Evolutionary conservation across 164 flowering plant species (phyloP), one percentile per base, ranked within the genome.

Genomic region (Cinnamomum micranthum): DNA sequence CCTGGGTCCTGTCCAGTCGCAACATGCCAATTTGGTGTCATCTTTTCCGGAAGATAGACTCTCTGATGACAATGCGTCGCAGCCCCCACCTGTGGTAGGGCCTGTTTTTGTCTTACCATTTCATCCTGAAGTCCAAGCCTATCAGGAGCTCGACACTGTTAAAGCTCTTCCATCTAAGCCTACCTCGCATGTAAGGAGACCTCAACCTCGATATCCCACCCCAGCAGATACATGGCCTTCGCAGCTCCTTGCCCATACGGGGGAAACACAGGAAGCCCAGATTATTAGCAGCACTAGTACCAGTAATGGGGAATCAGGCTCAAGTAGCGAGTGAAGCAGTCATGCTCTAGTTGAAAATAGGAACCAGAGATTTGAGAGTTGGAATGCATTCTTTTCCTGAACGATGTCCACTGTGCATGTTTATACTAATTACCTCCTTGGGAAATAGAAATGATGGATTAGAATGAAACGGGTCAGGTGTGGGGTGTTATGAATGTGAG

Each of bases 151-250:
- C 5, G 79, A 76, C 71, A 55, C 76, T 69, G 22, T 22, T 11
- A 58, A 75, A 64, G n/a, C 12, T 20, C 47, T 9, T 41, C 68
- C 77, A 31, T 41, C 77, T 2, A 73, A 67, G 35, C 76, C 77
- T 51, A 58, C 79, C 2, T 63, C 84, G 17, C 65, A 70, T 62
- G 88, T 88, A 76, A 85, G 81, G 70, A 87, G 82, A 77, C 92
- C 92, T 4, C 90, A 84, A 50, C 81, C 92, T 35, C 81, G 92
- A 19, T 88, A 88, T 71, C 90, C 88, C 31, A 83, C 89, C 12
- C 82, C 80, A 7, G 70, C 86, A 24, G 92, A 89, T 77, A 82
- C 85, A 9, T 89, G 92, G 92, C 81, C 92, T 1, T 79, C 84
- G 31, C 82, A 82, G 60, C 75, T 89, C 66, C 85, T 87, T 25